Conservation (phyloP, 495 filamentous ascomycete genomes). For the Cercophora samala region DNA sequence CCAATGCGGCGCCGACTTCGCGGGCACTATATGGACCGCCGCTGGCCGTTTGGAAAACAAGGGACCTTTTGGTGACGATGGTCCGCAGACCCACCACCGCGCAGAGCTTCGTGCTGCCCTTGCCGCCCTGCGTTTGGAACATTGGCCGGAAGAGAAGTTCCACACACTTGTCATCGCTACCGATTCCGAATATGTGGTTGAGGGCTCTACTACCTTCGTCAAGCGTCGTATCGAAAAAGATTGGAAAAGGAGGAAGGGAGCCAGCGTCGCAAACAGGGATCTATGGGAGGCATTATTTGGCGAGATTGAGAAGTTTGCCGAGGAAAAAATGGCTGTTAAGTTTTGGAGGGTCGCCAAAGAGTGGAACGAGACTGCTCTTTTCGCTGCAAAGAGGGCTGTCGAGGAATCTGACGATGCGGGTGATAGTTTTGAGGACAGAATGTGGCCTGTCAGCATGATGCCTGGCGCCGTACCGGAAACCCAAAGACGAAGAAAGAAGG, state of each 20-base stretch:
- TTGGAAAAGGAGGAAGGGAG: constrained; percentile 32
- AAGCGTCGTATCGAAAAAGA: constrained; percentile 40
- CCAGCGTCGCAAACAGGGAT: constrained; percentile 40
- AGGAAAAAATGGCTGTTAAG: constrained; percentile 28
- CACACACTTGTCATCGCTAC: constrained; percentile 44
- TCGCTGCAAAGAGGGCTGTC: constrained; percentile 39
- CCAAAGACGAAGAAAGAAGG: too few species aligned
- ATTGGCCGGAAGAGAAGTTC: constrained; percentile 41
- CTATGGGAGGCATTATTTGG: constrained; percentile 43
- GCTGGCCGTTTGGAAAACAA: constrained; percentile 33
- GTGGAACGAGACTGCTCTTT: constrained; percentile 41
- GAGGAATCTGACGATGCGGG: too few species aligned
- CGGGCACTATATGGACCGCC: constrained; percentile 6
- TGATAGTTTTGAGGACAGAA: too few species aligned
- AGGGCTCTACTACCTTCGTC: constrained; percentile 40
- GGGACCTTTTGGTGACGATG: constrained; percentile 33
- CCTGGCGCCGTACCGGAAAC: too few species aligned
- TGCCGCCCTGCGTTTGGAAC: constrained; percentile 34
- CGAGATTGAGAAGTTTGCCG: constrained; percentile 29
- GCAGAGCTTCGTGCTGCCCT: constrained; percentile 48
- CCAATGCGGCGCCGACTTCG: constrained; percentile 22
- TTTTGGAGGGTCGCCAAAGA: constrained; percentile 47
- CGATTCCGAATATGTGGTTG: constrained; percentile 45
- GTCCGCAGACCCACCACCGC: constrained; percentile 40
- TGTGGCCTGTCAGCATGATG: too few species aligned